Evolutionary conservation across 164 flowering plant species (phyloP), one percentile per base, ranked within the genome.

Genomic region (Vitis vinifera): DNA sequence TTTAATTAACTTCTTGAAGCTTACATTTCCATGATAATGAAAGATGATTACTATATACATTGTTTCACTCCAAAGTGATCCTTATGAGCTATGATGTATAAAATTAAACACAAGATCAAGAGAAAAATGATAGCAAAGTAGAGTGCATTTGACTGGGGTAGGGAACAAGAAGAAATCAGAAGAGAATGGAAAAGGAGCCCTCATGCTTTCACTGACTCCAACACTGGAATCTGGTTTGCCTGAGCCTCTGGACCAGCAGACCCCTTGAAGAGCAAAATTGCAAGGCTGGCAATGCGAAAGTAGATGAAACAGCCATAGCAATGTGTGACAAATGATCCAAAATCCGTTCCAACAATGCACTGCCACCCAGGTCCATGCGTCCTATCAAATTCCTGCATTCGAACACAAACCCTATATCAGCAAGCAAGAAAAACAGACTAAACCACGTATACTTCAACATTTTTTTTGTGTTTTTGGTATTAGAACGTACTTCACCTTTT

Each of bases 261-360:
- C 7, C 92, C 97, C 73, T 71, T 82, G 74, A 93, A 93, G 71
- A 91, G 92, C 80, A 90, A 70, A 78, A 91, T 80, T 0, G 92
- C 80, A 48, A 93, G 91, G 73, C 89, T 91, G 14, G 91, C 95
- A 11, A 91, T 66, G 70, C 78, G 65, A 66, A 91, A 93, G 73
- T 90, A 70, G 73, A 93, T 93, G 84, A 93, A 93, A 62, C 90
- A 86, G 8, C 97, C 98, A 70, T 17, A 64, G 69, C 89, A 89
- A 63, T 91, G 97, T 1, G 95, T 93, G 66, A 91, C 95, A 76
- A 88, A 93, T n/a, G 98, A 93, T 30, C 94, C 94, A 71, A 93
- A 93, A 79, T 91, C 94, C 1, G 84, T 93, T 61, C 98, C 98
- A 9, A 79, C 85, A 0, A 79, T 76, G 72, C 83, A 82, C 51